Evolutionary conservation across 108 stramenopile species (phyloP), one percentile per base, ranked within the genome.

Genomic region (Skeletonema marinoi): DNA sequence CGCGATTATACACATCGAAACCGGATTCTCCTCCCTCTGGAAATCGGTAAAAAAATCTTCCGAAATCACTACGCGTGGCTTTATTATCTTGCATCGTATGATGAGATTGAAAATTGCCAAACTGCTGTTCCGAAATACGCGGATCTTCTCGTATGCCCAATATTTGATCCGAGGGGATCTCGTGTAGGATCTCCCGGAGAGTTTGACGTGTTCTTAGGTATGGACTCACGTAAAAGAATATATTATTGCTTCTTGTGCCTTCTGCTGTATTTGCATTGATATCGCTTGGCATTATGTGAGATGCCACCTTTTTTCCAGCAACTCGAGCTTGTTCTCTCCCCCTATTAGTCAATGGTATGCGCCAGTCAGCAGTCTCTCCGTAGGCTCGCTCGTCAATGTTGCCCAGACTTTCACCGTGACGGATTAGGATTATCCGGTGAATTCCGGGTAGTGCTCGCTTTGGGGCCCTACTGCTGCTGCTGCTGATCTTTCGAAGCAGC

Each of bases 71-170:
- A 54, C 12, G 4, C 89, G 76, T 65, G 77, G 62, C 78, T 68
- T 90, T 93, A 29, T 78, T 86, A 10, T 86, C 85, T 50, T 80
- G 76, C 8, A 90, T 88, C 41, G 77, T 80, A 64, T 61, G 70
- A 59, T 83, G 85, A 67, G 73, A 82, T 75, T 92, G 93, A 79
- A 91, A 95, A 70, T 95, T 95, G 14, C 90, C 93, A 75, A 95
- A 92, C 75, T 95, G 90, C 65, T 92, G 93, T 73, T 95, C 93
- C 12, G 88, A 74, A 68, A 92, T 85, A 41, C 93, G 66, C 16
- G 93, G 93, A 69, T 94, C 93, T 67, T 92, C 88, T 67, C 89
- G 78, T 54, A 87, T 83, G 16, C 88, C 87, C 65, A 89, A 73
- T 59, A 93, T 75, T 33, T 50, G 77, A 38, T 81, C 76, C 50